A percentile compares a stretch with the other conserved stretches of the same genome.
These are phyloP conservation scores for Pseudogymnoascus destructans DNA, from an alignment of 2,329 filamentous ascomycete species.

Conservation along the genomic window DNA sequence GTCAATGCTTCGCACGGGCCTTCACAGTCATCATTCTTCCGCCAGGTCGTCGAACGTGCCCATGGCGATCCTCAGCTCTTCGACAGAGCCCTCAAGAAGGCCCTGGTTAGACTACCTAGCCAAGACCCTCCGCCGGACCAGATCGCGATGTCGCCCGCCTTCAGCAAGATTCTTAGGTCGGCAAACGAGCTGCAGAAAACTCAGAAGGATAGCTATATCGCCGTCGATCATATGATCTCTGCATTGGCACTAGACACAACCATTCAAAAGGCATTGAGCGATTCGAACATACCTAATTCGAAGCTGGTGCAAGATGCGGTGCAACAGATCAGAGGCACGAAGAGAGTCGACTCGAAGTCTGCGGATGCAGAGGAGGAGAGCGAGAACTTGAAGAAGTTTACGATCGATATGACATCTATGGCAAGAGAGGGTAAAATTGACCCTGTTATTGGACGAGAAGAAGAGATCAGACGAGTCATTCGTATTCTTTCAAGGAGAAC, in stretches of 20 bases:
- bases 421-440: conserved; percentile 96
- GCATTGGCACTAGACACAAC: conserved; percentile 66
- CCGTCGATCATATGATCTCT: conserved; percentile 86
- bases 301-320: conserved; percentile 89
- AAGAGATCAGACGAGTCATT: conserved; percentile 85
- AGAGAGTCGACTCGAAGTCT: conserved; percentile 87
- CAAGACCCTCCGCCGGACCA: conserved; percentile 91
- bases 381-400: conserved; percentile 95
- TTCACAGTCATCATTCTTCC: conserved; percentile 63
- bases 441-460: conserved; percentile 90
- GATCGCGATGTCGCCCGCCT: conserved; percentile 67
- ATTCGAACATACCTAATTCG: conserved; percentile 80
- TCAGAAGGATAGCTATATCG: conserved; percentile 93
- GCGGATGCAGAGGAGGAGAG: conserved; percentile 86
- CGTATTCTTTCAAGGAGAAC: conserved; percentile 85
- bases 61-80: conserved; percentile 85
- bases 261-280: conserved; percentile 62
- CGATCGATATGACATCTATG: conserved; percentile 95
- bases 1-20: conserved; percentile 51
- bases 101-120: conserved; percentile 76
- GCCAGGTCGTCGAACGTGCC: conserved; percentile 85
- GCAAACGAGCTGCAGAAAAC: conserved; percentile 87
- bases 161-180: conserved; percentile 69
- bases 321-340: conserved; percentile 80
- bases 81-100: conserved; percentile 82